Conservation (phyloP, 352 stramenopile species). For the Pythium brachiatum region DNA sequence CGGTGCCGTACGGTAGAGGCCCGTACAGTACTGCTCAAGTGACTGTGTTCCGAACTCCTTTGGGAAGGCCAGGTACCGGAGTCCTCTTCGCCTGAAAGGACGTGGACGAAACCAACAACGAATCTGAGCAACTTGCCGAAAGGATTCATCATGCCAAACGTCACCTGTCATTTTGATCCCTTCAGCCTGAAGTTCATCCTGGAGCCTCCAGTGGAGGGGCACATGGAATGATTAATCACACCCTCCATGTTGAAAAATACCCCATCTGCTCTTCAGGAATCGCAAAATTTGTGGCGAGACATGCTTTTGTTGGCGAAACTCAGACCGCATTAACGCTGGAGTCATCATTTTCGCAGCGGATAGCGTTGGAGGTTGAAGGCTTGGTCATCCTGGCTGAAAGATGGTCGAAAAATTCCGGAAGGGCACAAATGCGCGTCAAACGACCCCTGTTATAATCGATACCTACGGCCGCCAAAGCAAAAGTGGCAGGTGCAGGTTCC, state of each 20-base stretch:
- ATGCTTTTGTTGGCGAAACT: not conserved
- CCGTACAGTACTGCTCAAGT: not conserved
- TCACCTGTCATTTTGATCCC: not conserved
- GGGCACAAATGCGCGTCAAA: conserved; percentile 1
- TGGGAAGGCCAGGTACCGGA: not conserved
- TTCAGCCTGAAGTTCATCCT: too few species aligned
- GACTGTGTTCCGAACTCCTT: not conserved
- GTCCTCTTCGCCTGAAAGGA: not conserved
- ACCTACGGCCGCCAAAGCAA: conserved; percentile 13
- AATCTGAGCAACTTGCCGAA: conserved; percentile 2
- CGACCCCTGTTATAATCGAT: conserved; percentile 8
- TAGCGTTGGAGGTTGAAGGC: not conserved
- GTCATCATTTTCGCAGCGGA: not conserved
- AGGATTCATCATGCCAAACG: not conserved
- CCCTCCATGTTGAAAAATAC: not conserved
- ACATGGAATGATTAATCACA: not conserved
- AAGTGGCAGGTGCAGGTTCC: conserved; percentile 16
- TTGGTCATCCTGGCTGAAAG: not conserved
- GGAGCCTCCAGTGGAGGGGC: too few species aligned
- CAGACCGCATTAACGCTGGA: not conserved
- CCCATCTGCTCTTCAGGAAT: not conserved
- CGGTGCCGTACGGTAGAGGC: not conserved
- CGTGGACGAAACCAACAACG: conserved; percentile 2
- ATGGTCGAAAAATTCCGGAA: not conserved
- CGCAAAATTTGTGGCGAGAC: not conserved